These are phyloP conservation scores for Fusarium sp. DNA, from an alignment of 2,329 filamentous ascomycete genomes.

Conservation along the genomic window DNA sequence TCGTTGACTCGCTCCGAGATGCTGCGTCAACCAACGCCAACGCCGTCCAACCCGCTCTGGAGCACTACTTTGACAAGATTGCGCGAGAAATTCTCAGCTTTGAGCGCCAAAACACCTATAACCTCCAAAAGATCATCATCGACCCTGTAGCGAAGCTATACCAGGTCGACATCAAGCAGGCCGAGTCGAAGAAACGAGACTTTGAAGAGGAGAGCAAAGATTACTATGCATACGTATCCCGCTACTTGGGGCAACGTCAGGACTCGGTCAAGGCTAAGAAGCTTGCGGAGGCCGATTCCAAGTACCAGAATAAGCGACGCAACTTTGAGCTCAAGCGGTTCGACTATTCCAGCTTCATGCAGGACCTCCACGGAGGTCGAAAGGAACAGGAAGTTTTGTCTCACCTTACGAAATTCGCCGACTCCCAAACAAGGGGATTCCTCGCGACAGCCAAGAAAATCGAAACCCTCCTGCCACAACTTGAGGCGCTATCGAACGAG, in stretches of 20 bases:
- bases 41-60: constrained; percentile 94
- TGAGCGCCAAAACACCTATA: constrained; percentile 84
- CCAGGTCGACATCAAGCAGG: constrained; percentile 96
- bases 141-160: constrained; percentile 94
- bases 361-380: constrained; percentile 97
- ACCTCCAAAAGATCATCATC: constrained; percentile 93
- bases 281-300: constrained; percentile 91
- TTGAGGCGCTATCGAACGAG: constrained; percentile 88
- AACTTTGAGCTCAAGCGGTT: constrained; percentile 98
- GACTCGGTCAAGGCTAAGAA: constrained; percentile 99
- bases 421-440: constrained; percentile 87
- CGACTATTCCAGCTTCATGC: constrained; percentile 99
- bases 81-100: constrained; percentile 90
- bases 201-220: constrained; percentile 99
- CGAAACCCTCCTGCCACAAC: constrained; percentile 85
- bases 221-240: constrained; percentile 94
- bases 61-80: constrained; percentile 98
- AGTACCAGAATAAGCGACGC: constrained; percentile 92
- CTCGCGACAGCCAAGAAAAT: constrained; percentile 87
- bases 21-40: constrained; percentile 92
- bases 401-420: constrained; percentile 92
- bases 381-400: constrained; percentile 98
- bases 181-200: constrained; percentile 94
- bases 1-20: constrained; percentile 88
- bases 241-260: constrained; percentile 95